These are phyloP conservation scores for Corinectria fuckeliana DNA, from an alignment of 2,329 filamentous ascomycete genomes.

Conservation along the genomic window DNA sequence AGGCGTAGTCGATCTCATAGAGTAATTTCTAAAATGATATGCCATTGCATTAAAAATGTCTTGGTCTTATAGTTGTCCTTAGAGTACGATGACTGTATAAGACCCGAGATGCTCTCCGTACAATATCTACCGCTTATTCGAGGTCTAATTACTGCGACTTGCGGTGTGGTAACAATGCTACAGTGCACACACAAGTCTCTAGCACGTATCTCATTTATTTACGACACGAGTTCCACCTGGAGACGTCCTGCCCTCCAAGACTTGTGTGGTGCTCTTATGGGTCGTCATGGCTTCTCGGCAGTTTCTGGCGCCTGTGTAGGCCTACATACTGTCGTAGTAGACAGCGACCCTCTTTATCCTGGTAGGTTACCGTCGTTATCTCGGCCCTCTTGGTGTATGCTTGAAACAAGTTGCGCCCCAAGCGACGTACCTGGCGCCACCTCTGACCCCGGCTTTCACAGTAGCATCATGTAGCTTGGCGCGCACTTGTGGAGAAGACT, in stretches of 20 bases:
- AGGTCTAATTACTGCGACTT: neutral
- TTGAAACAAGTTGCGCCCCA: neutral
- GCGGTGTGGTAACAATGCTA: neutral
- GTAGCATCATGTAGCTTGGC: neutral
- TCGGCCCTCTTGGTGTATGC: neutral
- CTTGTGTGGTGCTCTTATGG: neutral
- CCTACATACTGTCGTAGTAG: neutral
- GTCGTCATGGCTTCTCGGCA: neutral
- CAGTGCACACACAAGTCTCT: too few relatives aligned
- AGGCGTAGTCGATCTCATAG: conserved; percentile 34
- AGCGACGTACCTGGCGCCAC: neutral
- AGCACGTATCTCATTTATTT: neutral
- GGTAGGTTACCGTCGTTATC: neutral
- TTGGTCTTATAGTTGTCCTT: neutral
- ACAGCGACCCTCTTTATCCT: neutral
- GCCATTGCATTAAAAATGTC: neutral
- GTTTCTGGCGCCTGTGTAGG: neutral
- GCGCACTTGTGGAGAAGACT: neutral
- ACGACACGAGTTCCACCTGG: neutral
- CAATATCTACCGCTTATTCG: too few relatives aligned
- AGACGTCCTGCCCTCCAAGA: too few relatives aligned
- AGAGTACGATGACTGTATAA: too few relatives aligned
- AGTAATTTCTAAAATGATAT: conserved; percentile 25
- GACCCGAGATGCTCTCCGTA: too few relatives aligned
- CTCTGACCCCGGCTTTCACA: neutral